Base-by-base conservation (phyloP, 108 stramenopile genomes). In the Aurantiochytrium sp. region DNA sequence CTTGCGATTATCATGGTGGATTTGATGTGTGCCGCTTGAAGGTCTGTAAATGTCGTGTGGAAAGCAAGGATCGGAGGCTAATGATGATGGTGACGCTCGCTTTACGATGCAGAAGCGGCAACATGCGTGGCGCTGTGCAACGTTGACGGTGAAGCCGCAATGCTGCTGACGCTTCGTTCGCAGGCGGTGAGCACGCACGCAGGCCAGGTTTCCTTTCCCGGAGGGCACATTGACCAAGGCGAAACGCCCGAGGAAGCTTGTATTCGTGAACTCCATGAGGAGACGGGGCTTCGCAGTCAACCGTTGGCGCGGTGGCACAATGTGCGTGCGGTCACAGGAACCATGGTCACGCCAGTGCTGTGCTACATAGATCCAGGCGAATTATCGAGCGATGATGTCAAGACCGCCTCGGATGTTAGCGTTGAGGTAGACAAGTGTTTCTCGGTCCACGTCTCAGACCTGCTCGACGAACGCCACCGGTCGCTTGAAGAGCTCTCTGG, bases 141-240 rank as follows among this genome's bases (percentile, higher is more conserved):
- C 51, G 76, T 83, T 12, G 76, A 83, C 25, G 51, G 76, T 21
- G 76, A 83, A 23, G 76, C 76, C 14, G 12, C 76, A 16, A n/a
- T 83, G 51, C 23, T 83, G 4, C 76, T 83, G 5, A 83, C 76
- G 45, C 51, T 83, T 12, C 45, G 76, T 10, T 83, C 76, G 8
- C 45, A 83, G 12, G 76, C 12, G 51, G 88, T 89, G 21, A 10
- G 42, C 88, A 89, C 88, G 60, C 88, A 89, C 29, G 64, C 60
- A 6, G 88, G 88, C 29, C 88, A 89, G 88, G 88, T 89, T 16
- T 57, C 88, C 29, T 89, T 89, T 43, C 88, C 88, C 10, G 88
- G 88, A 4, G 88, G 88, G n/a, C 88, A 89, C n/a, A 53, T 89
- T 10, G 57, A 89, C 16, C 42, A 18, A 53, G 88, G 71, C 49